Evolutionary conservation across 305 asterid species (phyloP), one percentile per base, ranked within the genome.

Genomic region (Ajuga reptans): DNA sequence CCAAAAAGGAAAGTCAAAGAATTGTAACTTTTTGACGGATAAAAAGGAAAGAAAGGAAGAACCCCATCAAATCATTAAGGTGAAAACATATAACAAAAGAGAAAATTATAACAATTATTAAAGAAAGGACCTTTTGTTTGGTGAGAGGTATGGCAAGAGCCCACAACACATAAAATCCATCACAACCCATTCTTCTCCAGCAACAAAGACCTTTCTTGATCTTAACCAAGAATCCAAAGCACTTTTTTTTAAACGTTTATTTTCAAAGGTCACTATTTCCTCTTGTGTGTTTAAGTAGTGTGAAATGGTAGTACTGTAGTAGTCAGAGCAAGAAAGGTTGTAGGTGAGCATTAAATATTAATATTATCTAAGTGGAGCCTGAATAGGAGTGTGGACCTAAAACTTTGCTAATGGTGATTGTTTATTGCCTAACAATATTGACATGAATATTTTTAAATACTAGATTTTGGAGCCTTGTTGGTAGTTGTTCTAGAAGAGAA

Each of bases 141-240:
- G 84, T 72, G 82, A 84, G 79, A 80, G 75, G 82, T 80, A 77
- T 76, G 72, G 78, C 49, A 66, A 73, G 89, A 81, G 91, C 91
- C 93, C 97, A 88, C 95, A 83, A 66, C 45, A 31, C 76, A 78
- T 51, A 77, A 80, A 82, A 78, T 41, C 75, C 77, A 65, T 80
- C 78, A 75, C 80, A 58, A 52, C 82, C 82, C 91, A 83, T 83
- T 77, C 76, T 59, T 69, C 76, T 78, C 64, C 78, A 34, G 73
- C 78, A 71, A 61, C 53, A 82, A 75, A 69, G 14, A 17, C 34
- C 14, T 56, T 64, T 21, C 81, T 78, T 82, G 86, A 24, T 12
- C 10, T 78, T 43, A 33, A 54, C 54, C 78, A 69, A 82, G 96
- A 84, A 84, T 86, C 89, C 95, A 76, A 87, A 76, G 89, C 76